Percentiles rank a stretch among this genome's conserved stretches.
phyloP scores from a whole-genome alignment of 768 basidiomycete genomes.

The Mycena metata region DNA sequence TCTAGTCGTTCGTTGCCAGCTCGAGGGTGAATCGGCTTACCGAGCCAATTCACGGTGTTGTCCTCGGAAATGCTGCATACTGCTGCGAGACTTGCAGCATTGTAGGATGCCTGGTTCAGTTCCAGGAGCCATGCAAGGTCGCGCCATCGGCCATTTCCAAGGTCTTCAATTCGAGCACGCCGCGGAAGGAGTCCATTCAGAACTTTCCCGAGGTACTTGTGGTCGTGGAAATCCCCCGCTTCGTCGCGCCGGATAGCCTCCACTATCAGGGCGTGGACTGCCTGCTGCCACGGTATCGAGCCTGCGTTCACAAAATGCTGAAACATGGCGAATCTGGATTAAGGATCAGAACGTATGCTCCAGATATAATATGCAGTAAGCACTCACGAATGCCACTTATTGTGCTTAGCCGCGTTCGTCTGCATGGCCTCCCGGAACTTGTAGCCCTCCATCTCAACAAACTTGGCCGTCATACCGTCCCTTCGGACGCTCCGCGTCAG shows the following conservation, averaged over 20 bases:
- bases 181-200: constrained; percentile 44
- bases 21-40: constrained; percentile 38
- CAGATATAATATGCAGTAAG: no score
- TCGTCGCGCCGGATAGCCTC: constrained; percentile 43
- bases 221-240: constrained; percentile 18
- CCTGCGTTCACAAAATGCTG: constrained; percentile 14
- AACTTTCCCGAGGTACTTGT: constrained; percentile 40
- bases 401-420: neutral
- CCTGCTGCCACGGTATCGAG: constrained; percentile 8
- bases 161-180: constrained; percentile 33
- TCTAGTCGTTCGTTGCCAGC: constrained; percentile 39
- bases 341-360: neutral
- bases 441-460: neutral
- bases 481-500: neutral
- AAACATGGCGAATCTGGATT: constrained; percentile 12
- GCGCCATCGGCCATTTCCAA: constrained; percentile 38
- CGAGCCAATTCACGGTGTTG: constrained; percentile 38
- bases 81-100: constrained; percentile 42
- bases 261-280: constrained; percentile 20
- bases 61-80: constrained; percentile 14
- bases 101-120: constrained; percentile 46
- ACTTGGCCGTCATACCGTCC: neutral
- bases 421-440: constrained; percentile 5
- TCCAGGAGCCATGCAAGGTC: constrained; percentile 46
- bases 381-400: constrained; percentile 13